Evolutionary conservation across 306 rosid species (phyloP), one percentile per base, ranked within the genome.

Genomic region (Senna siamea): DNA sequence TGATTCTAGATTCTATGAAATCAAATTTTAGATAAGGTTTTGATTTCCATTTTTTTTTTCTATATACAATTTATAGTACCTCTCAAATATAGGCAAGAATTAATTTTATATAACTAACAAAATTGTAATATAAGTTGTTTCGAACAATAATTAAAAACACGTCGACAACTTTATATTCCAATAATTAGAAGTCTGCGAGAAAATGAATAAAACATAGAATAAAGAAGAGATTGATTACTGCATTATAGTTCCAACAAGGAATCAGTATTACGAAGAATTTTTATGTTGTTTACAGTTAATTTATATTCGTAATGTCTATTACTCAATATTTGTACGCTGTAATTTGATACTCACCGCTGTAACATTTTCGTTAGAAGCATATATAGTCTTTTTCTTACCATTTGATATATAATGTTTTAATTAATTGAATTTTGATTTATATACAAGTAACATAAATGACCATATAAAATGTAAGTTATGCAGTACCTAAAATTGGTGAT

Each of bases 291-390:
- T n/a, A n/a, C n/a, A n/a, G n/a, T n/a, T n/a, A n/a, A n/a, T n/a
- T n/a, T n/a, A n/a, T n/a, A n/a, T n/a, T n/a, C n/a, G n/a, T n/a
- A n/a, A n/a, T n/a, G n/a, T n/a, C n/a, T n/a, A n/a, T 41, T 15
- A 37, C 52, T 5, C 55, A 5, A 35, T 52, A 34, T 69, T 40
- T 44, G 6, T 28, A 47, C 5, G 70, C 4, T 73, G 63, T 11
- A 72, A 48, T 10, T 58, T 34, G 23, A 35, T 14, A 61, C 10
- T 48, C 70, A 86, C 89, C 74, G 79, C 71, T 48, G 54, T 5
- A 18, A 51, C 26, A 51, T 6, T 6, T 51, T 7, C 18, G 55
- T 17, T 9, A 10, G 30, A 26, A 26, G 30, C 3, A 26, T 26
- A 26, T 26, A 26, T 26, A 26, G 30, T 26, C 1, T 26, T 26